Percentiles rank a stretch among this genome's conserved stretches.
Evolutionary conservation across 2,329 filamentous ascomycete genomes (phyloP).

Genomic region (Akanthomyces uredinophilus): DNA sequence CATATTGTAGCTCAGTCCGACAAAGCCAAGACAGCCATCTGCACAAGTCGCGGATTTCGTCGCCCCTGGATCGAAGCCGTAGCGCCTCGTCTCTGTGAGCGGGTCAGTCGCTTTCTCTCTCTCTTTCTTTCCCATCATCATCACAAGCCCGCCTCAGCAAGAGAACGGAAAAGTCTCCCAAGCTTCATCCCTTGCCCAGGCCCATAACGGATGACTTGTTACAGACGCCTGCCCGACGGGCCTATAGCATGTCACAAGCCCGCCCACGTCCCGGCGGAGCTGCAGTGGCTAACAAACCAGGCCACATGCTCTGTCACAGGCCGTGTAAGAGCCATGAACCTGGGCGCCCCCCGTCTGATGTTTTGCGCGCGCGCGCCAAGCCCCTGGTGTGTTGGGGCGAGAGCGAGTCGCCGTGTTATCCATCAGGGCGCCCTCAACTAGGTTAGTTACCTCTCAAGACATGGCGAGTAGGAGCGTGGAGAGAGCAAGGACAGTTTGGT

Average conservation of each 20-base stretch:
- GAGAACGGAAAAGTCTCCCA: not conserved
- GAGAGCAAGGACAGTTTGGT: not conserved
- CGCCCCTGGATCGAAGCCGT: not conserved
- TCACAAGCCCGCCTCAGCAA: not conserved
- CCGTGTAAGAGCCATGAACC: slow-evolving; percentile 1
- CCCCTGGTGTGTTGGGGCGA: not conserved
- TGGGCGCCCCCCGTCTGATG: not conserved
- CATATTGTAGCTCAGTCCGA: not conserved
- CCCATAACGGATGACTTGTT: not conserved
- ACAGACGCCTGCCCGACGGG: not conserved
- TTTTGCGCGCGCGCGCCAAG: not conserved
- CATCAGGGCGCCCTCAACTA: no score
- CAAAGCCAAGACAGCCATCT: not conserved
- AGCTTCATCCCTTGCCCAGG: not conserved
- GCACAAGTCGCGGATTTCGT: not conserved
- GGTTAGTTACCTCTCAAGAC: not conserved
- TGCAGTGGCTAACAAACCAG: not conserved
- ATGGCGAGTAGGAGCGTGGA: not conserved
- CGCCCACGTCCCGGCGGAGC: not conserved
- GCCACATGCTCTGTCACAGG: not conserved
- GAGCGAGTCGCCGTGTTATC: no score
- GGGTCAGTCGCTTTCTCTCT: no score
- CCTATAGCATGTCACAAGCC: not conserved
- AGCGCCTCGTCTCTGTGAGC: no score
- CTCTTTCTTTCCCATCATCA: no score